Base-by-base conservation (phyloP, 176 grass and related monocot species). In the Ananas comosus region DNA sequence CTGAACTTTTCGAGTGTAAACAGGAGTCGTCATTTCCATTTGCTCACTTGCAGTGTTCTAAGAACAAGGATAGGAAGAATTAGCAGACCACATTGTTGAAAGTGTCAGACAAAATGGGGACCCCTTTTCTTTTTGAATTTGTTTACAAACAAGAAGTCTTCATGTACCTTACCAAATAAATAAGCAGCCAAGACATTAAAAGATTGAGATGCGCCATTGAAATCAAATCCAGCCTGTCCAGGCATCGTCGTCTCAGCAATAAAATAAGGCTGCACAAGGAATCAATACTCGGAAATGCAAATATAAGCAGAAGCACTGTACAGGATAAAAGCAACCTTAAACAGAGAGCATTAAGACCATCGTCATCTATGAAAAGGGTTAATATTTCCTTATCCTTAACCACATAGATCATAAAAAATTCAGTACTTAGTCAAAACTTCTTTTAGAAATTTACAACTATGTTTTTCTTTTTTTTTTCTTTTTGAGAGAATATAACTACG, bases 21-120 rank as follows among this genome's bases (percentile, higher is more conserved):
- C 89, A 81, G 93, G 92, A 53, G 89, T 87, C 68, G 88, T 96
- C 88, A 96, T 96, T 79, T 96, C 79, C 93, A 96, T 92, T 76
- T 85, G 88, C 42, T 90, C 79, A 51, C 81, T 81, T 12, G 48
- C 22, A 19, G 70, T 87, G 67, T 96, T 96, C 93, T 96, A 50
- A 65, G 85, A 64, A 12, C 4, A 86, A 78, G 49, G 19, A 72
- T 42, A 28, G 29, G 70, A 57, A 83, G 42, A 51, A 70, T 47
- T 28, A 67, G 58, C 11, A 12, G 53, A 53, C 1, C 16, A 59
- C 25, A 23, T 68, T 22, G 56, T 61, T 10, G 9, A 18, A 61
- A 18, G 21, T 7, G 21, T 21, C 56, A n/a, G 21, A 19, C 13
- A 61, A 61, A 22, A 61, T 18, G 16, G 9, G 16, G 13, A 61